Evolutionary conservation across 805 yeast genomes (phyloP).

Genomic region (Monosporozyma siamensis): DNA sequence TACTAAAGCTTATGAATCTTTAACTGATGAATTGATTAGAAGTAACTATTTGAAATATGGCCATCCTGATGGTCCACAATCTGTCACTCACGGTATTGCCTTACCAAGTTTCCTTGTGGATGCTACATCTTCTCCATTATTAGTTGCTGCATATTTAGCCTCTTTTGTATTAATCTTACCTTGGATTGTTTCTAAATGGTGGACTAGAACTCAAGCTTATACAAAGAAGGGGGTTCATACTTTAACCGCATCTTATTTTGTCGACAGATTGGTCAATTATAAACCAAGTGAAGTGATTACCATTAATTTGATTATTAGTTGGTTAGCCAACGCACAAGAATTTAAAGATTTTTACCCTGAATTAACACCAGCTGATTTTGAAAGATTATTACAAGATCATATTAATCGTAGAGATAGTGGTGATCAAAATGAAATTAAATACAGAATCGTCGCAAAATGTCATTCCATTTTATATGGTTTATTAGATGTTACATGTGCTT

Average conservation of each 20-base stretch:
- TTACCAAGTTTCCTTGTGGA: constrained; percentile 86
- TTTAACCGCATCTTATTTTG: constrained; percentile 71
- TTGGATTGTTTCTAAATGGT: constrained; percentile 74
- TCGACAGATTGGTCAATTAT: constrained; percentile 62
- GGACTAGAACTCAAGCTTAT: constrained; percentile 71
- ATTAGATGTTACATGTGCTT: constrained; percentile 71
- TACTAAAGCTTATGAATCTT: constrained; percentile 86
- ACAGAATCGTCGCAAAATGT: constrained; percentile 50
- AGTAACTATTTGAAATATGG: constrained; percentile 83
- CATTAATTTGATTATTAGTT: constrained; percentile 44
- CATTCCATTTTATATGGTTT: constrained; percentile 61
- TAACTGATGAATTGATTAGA: constrained; percentile 80
- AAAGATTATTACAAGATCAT: constrained; percentile 45
- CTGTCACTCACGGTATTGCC: constrained; percentile 86
- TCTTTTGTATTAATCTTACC: constrained; percentile 77
- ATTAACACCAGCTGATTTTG: constrained; percentile 39
- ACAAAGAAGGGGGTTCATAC: constrained; percentile 79
- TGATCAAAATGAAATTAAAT: constrained; percentile 33
- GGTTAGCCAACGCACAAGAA: constrained; percentile 63
- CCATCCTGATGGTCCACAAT: constrained; percentile 97
- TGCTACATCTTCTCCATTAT: constrained; percentile 59
- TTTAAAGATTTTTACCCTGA: constrained; percentile 37
- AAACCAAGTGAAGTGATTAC: constrained; percentile 59
- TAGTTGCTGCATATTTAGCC: constrained; percentile 56
- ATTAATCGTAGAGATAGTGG: constrained; percentile 40